phyloP scores from a whole-genome alignment of 768 basidiomycete species.

The Ephemerocybe angulata region DNA sequence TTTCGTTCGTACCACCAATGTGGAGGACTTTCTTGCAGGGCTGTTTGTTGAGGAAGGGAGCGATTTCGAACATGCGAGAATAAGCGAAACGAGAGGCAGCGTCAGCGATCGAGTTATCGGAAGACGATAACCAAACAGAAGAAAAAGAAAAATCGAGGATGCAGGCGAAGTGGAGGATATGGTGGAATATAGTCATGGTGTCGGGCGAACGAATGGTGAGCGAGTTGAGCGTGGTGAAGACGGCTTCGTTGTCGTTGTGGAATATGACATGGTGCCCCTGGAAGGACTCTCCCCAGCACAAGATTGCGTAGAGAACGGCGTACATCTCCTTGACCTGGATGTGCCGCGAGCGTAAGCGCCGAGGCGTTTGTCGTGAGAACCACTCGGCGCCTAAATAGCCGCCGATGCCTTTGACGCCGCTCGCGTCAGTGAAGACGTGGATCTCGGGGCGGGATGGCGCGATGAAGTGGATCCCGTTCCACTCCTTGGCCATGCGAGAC shows the following conservation, averaged over 20 bases:
- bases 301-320: slow-evolving; percentile 25
- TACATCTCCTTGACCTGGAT: slow-evolving; percentile 32
- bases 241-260: slow-evolving; percentile 27
- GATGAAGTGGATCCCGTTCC: no score
- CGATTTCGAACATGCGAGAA: neutral
- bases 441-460: no score
- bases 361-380: slow-evolving; percentile 22
- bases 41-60: neutral
- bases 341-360: slow-evolving; percentile 15
- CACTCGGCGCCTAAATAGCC: slow-evolving; percentile 19
- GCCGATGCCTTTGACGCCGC: slow-evolving; percentile 25
- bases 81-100: slow-evolving; percentile 20
- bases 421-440: slow-evolving; percentile 27
- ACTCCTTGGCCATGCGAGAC: no score
- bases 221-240: slow-evolving; percentile 10
- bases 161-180: slow-evolving; percentile 11
- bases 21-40: neutral
- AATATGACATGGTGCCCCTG: slow-evolving; percentile 23
- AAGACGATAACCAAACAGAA: slow-evolving; percentile 19
- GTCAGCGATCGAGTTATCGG: slow-evolving; percentile 19
- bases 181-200: slow-evolving; percentile 9
- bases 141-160: slow-evolving; percentile 18
- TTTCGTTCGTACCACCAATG: neutral
- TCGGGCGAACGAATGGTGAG: slow-evolving; percentile 1
- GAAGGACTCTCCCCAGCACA: slow-evolving; percentile 23